Percentiles rank a stretch among this genome's conserved stretches.
These are phyloP conservation scores for Phytophthora colocasiae DNA, from an alignment of 352 stramenopile species.

Conservation along the genomic window DNA sequence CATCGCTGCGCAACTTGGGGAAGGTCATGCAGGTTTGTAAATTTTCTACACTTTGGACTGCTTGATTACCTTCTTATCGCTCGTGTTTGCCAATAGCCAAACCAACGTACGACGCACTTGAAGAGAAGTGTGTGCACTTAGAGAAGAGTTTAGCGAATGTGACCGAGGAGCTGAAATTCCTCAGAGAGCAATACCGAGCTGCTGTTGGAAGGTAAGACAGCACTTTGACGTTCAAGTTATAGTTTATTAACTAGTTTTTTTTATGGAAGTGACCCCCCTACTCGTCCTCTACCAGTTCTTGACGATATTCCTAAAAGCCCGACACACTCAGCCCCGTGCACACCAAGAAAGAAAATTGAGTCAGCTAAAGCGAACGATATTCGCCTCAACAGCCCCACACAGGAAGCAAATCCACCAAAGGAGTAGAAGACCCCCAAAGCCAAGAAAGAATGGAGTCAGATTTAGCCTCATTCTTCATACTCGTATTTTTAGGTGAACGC, in stretches of 20 bases:
- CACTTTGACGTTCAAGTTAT: not conserved
- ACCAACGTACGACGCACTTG: slow-evolving; percentile 59
- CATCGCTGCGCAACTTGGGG: slow-evolving; percentile 70
- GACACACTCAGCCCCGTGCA: slow-evolving; percentile 40
- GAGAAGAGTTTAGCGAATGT: slow-evolving; percentile 48
- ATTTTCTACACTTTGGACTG: not conserved
- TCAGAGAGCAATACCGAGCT: slow-evolving; percentile 58
- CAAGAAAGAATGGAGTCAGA: not conserved
- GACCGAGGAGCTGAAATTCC: slow-evolving; percentile 54
- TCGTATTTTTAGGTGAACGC: slow-evolving; percentile 27
- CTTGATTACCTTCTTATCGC: too few relatives aligned
- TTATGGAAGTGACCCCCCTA: slow-evolving; percentile 46
- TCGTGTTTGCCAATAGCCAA: slow-evolving; percentile 33
- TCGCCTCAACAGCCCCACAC: slow-evolving; percentile 44
- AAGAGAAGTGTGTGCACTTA: slow-evolving; percentile 58
- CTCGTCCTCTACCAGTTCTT: slow-evolving; percentile 5
- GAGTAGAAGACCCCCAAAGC: too few relatives aligned
- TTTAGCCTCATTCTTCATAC: slow-evolving; percentile 11
- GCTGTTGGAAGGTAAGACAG: slow-evolving; percentile 55
- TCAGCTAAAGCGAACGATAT: slow-evolving; percentile 57
- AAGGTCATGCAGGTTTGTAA: slow-evolving; percentile 47
- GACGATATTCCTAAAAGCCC: slow-evolving; percentile 10
- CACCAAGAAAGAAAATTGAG: slow-evolving; percentile 60
- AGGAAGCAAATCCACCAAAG: slow-evolving; percentile 14
- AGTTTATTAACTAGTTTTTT: slow-evolving; percentile 1